phyloP scores from a whole-genome alignment of 345 rosid genomes.

The Punica granatum region DNA sequence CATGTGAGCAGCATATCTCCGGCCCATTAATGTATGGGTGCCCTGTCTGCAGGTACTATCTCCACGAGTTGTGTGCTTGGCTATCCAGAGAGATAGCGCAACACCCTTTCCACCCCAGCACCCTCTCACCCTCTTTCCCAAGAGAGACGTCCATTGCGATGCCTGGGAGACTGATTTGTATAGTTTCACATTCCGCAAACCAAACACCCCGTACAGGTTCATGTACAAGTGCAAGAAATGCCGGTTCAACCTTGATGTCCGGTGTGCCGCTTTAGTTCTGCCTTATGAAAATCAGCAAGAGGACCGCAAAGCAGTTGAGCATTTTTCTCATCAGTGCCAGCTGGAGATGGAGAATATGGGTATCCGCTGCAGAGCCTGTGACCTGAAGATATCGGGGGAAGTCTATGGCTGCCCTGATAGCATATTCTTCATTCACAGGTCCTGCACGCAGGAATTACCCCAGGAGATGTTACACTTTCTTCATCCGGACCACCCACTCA shows the following conservation, averaged over 20 bases:
- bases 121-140: background rate
- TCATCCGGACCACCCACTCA: background rate
- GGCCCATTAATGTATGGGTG: background rate
- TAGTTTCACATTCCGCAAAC: no score
- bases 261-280: background rate
- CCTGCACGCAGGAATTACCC: background rate
- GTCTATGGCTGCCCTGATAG: background rate
- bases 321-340: background rate
- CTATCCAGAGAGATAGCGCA: background rate
- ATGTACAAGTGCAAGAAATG: background rate
- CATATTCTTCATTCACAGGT: conserved; percentile 2
- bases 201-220: no score
- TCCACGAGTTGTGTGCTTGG: background rate
- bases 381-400: background rate
- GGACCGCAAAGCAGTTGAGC: background rate
- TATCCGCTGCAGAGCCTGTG: conserved; percentile 1
- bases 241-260: background rate
- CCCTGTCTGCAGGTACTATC: background rate
- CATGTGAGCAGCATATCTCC: background rate
- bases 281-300: background rate
- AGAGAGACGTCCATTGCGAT: no score
- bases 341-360: background rate
- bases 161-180: no score
- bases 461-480: background rate
- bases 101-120: background rate